A percentile compares a stretch with the other conserved stretches of the same genome.
Conservation (phyloP, 164 flowering plant genomes). For the Tetrastigma voinierianum region DNA sequence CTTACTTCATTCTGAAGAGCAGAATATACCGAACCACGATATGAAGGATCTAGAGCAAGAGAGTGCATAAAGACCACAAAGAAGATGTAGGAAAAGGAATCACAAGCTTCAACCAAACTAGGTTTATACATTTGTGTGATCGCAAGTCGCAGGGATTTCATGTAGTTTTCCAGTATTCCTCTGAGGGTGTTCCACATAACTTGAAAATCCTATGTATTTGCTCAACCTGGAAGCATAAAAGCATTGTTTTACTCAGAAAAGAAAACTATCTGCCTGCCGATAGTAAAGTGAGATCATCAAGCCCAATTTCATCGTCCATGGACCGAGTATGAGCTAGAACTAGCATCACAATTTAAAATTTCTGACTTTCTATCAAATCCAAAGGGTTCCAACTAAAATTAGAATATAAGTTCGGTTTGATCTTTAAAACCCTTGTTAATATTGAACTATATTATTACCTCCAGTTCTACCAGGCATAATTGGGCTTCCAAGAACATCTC, state of each 20-base stretch:
- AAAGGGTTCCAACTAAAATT: not conserved
- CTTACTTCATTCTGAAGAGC: constrained; percentile 61
- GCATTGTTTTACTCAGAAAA: constrained; percentile 1
- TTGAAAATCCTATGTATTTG: constrained; percentile 72
- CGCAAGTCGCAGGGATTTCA: constrained; percentile 45
- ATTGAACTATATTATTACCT: constrained; percentile 35
- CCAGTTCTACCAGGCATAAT: constrained; percentile 53
- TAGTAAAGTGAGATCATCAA: constrained; percentile 1
- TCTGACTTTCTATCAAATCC: too few relatives aligned
- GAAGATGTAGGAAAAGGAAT: constrained; percentile 53
- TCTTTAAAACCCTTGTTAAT: not conserved
- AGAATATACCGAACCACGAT: constrained; percentile 54
- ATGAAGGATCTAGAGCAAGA: constrained; percentile 62
- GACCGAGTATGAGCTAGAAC: not conserved
- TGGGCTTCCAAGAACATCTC: constrained; percentile 52
- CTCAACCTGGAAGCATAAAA: constrained; percentile 49
- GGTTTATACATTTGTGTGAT: constrained; percentile 53
- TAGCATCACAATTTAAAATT: not conserved
- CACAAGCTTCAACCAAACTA: constrained; percentile 36
- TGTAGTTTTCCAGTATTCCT: constrained; percentile 65
- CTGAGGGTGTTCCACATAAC: constrained; percentile 77
- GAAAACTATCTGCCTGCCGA: not conserved
- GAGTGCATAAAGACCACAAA: constrained; percentile 44
- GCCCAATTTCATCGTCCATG: not conserved
- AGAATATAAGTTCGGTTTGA: not conserved